Conservation (phyloP, 441 rosid species). For the Gossypium schwendimanii region DNA sequence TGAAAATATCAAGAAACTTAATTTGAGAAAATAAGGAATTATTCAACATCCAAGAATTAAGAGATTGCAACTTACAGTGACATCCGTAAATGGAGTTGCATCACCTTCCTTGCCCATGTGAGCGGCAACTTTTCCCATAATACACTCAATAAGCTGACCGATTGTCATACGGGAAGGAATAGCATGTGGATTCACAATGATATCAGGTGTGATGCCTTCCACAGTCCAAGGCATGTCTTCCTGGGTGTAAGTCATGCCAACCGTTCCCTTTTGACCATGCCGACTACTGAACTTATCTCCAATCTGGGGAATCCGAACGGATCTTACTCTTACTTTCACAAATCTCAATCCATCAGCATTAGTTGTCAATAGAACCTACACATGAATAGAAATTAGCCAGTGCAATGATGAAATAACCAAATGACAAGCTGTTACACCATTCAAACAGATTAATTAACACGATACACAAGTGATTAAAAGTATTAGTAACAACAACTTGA, state of each 20-base stretch:
- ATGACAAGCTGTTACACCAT: neutral
- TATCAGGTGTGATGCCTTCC: conserved; percentile 93
- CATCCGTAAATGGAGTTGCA: conserved; percentile 96
- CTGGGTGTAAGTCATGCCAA: conserved; percentile 98
- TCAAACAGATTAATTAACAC: conserved; percentile 9
- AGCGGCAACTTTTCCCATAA: conserved; percentile 98
- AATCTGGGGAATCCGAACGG: conserved; percentile 92
- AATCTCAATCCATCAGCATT: conserved; percentile 96
- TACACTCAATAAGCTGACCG: conserved; percentile 97
- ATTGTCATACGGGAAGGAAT: conserved; percentile 99
- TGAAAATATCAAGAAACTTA: neutral
- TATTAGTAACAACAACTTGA: conserved; percentile 1
- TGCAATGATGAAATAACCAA: neutral
- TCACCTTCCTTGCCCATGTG: conserved; percentile 99
- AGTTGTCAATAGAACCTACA: conserved; percentile 84
- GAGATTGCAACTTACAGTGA: conserved; percentile 55
- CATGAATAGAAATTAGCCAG: conserved; percentile 2
- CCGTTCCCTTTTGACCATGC: conserved; percentile 99
- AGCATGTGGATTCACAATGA: conserved; percentile 95
- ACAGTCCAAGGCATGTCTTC: conserved; percentile 99
- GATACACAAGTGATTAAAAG: conserved; percentile 8
- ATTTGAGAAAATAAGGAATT: neutral
- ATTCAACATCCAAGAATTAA: neutral
- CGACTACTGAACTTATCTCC: conserved; percentile 98
- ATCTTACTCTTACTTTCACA: conserved; percentile 96